These are phyloP conservation scores for Smithsoniella earleae DNA, from an alignment of 163 green algal species.

Conservation along the genomic window DNA sequence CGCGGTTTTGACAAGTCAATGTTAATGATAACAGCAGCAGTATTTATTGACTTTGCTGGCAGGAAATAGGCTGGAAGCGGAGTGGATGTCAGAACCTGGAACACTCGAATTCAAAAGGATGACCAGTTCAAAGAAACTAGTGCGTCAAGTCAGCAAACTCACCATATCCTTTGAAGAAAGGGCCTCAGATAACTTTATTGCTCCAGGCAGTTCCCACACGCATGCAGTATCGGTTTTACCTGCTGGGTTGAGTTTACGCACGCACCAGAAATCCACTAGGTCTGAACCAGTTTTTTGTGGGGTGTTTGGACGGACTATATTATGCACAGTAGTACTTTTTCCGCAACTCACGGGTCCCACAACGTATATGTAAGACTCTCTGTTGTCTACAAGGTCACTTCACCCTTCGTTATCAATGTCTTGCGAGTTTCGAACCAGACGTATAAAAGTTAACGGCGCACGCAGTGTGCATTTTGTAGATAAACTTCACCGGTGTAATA, in stretches of 20 bases:
- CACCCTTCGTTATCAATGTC: no score
- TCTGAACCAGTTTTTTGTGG: neutral
- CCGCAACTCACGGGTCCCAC: neutral
- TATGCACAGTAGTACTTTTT: neutral
- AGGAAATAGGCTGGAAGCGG: conserved; percentile 1
- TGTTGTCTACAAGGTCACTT: no score
- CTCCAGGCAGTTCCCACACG: conserved; percentile 8
- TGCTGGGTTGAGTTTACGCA: conserved; percentile 5
- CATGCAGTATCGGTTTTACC: neutral
- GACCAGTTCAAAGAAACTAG: neutral
- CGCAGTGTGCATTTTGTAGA: no score
- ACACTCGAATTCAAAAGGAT: neutral
- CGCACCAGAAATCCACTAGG: conserved; percentile 8
- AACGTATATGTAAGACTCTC: neutral
- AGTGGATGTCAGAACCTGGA: conserved; percentile 6
- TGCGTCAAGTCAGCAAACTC: neutral
- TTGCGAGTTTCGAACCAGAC: no score
- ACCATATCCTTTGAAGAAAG: neutral
- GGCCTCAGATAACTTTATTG: neutral
- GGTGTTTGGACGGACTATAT: neutral
- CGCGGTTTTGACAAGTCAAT: conserved; percentile 4
- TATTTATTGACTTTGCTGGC: neutral
- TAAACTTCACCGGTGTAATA: no score
- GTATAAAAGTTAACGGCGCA: no score
- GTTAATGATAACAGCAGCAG: neutral